Evolutionary conservation across 2,329 filamentous ascomycete species (phyloP).

Genomic region (Lasiodiplodia gonubiensis): DNA sequence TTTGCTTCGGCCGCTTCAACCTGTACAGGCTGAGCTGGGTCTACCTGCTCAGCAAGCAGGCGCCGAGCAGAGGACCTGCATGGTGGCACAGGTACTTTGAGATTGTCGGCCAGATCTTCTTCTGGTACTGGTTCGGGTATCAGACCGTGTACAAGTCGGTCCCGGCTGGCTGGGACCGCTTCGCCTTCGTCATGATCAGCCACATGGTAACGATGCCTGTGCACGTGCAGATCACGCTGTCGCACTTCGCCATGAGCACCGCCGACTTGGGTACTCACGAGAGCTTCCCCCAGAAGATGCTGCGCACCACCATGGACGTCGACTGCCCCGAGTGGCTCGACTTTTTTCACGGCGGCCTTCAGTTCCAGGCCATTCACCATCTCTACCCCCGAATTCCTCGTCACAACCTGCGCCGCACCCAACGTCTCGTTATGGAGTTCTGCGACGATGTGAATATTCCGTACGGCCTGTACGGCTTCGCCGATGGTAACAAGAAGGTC

Average conservation of each 20-base stretch:
- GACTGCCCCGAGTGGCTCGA: constrained; percentile 75
- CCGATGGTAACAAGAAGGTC: constrained; percentile 66
- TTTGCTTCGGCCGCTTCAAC: constrained; percentile 73
- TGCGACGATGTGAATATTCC: constrained; percentile 68
- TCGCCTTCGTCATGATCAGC: constrained; percentile 67
- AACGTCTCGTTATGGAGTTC: constrained; percentile 66
- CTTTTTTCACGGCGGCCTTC: constrained; percentile 73
- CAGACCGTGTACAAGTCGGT: constrained; percentile 65
- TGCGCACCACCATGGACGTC: constrained; percentile 76
- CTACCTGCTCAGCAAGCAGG: constrained; percentile 63
- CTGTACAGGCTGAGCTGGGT: constrained; percentile 71
- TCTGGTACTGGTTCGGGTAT: constrained; percentile 73
- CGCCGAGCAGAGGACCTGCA: constrained; percentile 64
- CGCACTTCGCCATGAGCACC: constrained; percentile 75
- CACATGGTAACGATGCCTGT: constrained; percentile 71
- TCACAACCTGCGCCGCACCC: constrained; percentile 68
- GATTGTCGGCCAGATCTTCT: constrained; percentile 66
- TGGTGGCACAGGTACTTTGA: constrained; percentile 73
- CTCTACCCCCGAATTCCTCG: constrained; percentile 71
- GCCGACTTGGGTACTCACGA: constrained; percentile 67
- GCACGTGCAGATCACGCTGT: constrained; percentile 74
- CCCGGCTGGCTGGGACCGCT: constrained; percentile 62
- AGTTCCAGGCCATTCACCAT: constrained; percentile 76
- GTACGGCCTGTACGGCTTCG: constrained; percentile 66
- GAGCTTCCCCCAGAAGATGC: constrained; percentile 71